A percentile compares a stretch with the other conserved stretches of the same genome.
These are phyloP conservation scores for Xylariaceae sp. DNA, from an alignment of 2,329 filamentous ascomycete genomes.

Conservation along the genomic window DNA sequence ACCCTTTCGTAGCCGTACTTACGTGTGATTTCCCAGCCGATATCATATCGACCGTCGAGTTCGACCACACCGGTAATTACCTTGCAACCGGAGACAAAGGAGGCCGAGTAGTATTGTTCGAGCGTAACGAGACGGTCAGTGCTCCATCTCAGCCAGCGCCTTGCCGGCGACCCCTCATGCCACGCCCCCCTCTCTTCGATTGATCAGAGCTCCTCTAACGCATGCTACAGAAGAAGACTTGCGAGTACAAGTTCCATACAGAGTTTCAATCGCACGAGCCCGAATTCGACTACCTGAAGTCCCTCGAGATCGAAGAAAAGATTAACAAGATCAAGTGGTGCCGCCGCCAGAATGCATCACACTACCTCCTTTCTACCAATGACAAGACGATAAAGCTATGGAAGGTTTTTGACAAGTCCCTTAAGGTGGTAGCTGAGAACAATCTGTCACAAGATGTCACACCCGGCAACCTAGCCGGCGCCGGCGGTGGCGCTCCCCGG, in stretches of 20 bases:
- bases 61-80: slow-evolving; percentile 86
- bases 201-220: slow-evolving; percentile 13
- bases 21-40: slow-evolving; percentile 52
- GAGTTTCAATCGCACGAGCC: slow-evolving; percentile 99
- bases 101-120: slow-evolving; percentile 77
- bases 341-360: slow-evolving; percentile 92
- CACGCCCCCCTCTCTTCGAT: neutral
- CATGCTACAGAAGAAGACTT: slow-evolving; percentile 84
- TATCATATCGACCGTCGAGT: slow-evolving; percentile 88
- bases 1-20: neutral
- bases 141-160: neutral
- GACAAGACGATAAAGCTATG: slow-evolving; percentile 99
- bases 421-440: slow-evolving; percentile 98
- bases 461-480: slow-evolving; percentile 64
- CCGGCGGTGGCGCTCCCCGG: slow-evolving; percentile 67
- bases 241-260: slow-evolving; percentile 99
- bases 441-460: slow-evolving; percentile 94
- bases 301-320: slow-evolving; percentile 98
- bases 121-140: slow-evolving; percentile 90
- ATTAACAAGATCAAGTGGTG: slow-evolving; percentile 99
- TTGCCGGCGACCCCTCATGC: neutral
- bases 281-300: slow-evolving; percentile 99
- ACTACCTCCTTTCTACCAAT: slow-evolving; percentile 96
- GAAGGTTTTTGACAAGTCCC: slow-evolving; percentile 99
- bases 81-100: slow-evolving; percentile 87